Evolutionary conservation across 2,329 filamentous ascomycete species (phyloP), one percentile per base, ranked within the genome.

Genomic region (Cladosporium colombiae): DNA sequence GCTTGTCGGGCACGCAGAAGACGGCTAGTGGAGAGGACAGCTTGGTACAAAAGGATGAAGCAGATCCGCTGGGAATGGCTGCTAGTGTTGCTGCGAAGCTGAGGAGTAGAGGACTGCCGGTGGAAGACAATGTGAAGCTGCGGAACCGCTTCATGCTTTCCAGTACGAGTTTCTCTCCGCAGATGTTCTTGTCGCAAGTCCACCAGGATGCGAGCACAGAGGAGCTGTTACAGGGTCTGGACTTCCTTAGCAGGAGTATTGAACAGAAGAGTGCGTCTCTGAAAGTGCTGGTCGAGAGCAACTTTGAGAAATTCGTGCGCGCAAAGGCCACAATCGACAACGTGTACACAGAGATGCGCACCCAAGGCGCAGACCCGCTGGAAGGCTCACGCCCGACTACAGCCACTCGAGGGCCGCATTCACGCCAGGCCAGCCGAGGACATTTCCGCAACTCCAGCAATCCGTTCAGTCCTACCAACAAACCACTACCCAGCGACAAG

Each of bases 271-370:
- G 94, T 0, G 95, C 94, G 0, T 97, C 93, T 4, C 85, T 99
- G 68, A 99, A 99, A 77, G 91, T 96, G 13, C 85, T 99, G 21
- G 95, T 99, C 27, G 95, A 99, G 78, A 94, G 92, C 69, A 99
- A 99, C 77, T 99, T 99, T 76, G 96, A 99, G 79, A 90, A 94
- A 70, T 99, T 99, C 81, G 95, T 99, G 65, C 90, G 92, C 69
- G 95, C 95, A 52, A 99, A 99, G 78, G 92, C 94, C 21, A 98
- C 94, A 8, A 98, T 99, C 74, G 95, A 99, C 80, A 96, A 96
- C 79, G 95, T 99, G 62, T 99, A 99, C 80, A 96, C 89, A 68
- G 95, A 99, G 78, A 99, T 99, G 95, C 83, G 85, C 31, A 85
- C 85, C 37, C 85, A 97, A 87, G 84, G 93, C 82, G 78, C 80